A percentile compares a stretch with the other conserved stretches of the same genome.
phyloP scores from a whole-genome alignment of 345 rosid genomes.

The Rubroshorea leprosula region DNA sequence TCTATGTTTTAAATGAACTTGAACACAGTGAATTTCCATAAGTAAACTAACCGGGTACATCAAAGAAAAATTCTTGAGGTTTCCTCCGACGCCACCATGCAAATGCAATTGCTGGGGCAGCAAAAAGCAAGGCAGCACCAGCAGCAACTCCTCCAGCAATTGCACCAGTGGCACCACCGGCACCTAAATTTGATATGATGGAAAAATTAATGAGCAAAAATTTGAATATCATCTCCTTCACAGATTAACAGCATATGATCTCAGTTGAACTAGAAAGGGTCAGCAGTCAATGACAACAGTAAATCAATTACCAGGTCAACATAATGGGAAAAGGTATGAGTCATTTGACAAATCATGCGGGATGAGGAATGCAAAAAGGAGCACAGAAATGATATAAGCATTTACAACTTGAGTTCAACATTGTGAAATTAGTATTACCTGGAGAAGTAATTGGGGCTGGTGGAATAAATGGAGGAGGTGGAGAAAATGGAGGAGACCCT shows the following conservation, averaged over 20 bases:
- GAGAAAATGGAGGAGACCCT: conserved; percentile 98
- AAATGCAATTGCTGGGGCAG: conserved; percentile 96
- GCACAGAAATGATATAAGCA: neutral
- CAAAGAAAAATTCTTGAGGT: conserved; percentile 88
- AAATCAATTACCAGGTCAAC: no score
- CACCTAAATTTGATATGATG: conserved; percentile 46
- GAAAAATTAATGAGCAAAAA: neutral
- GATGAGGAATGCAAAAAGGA: neutral
- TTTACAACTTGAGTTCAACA: neutral
- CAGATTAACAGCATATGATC: neutral
- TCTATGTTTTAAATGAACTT: neutral
- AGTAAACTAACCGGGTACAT: conserved; percentile 74
- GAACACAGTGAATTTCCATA: neutral
- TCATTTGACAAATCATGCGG: neutral
- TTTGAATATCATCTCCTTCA: neutral
- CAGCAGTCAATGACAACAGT: no score
- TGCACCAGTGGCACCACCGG: conserved; percentile 78
- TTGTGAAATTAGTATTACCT: conserved; percentile 32
- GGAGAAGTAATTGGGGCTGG: conserved; percentile 65
- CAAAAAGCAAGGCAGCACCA: conserved; percentile 94
- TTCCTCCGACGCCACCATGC: conserved; percentile 97
- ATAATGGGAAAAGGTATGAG: no score
- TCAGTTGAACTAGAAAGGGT: no score
- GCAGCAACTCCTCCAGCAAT: conserved; percentile 99
- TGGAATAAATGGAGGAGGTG: conserved; percentile 96